phyloP scores from a whole-genome alignment of 805 yeast genomes.

The Kluyveromyces siamensis region DNA sequence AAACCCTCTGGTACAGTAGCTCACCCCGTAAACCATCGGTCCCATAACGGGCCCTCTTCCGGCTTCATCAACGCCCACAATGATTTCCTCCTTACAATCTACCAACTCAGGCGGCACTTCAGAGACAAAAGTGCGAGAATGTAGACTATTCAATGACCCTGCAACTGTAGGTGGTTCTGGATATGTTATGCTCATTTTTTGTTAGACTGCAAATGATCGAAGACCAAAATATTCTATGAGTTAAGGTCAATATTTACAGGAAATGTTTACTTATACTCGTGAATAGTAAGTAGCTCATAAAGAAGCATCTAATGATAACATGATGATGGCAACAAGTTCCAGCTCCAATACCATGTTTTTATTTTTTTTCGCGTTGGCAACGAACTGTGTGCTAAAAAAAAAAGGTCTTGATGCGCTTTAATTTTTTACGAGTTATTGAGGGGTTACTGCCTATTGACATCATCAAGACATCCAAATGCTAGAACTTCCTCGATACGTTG shows the following conservation, averaged over 20 bases:
- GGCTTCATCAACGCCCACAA: slow-evolving; percentile 93
- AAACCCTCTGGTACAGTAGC: slow-evolving; percentile 58
- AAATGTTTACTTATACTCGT: background rate
- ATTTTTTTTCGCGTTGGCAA: background rate
- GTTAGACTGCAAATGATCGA: background rate
- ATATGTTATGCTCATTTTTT: background rate
- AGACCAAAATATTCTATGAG: background rate
- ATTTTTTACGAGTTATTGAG: background rate
- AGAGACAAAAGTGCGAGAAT: slow-evolving; percentile 41
- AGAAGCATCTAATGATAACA: no score
- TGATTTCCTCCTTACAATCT: slow-evolving; percentile 32
- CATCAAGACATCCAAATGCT: slow-evolving; percentile 64
- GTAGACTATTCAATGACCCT: slow-evolving; percentile 14
- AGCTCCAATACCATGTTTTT: no score
- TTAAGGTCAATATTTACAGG: background rate
- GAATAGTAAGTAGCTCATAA: no score
- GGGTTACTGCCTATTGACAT: slow-evolving; percentile 51
- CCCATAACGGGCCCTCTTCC: slow-evolving; percentile 98
- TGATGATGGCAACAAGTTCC: no score
- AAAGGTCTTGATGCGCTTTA: no score
- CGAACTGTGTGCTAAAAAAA: background rate
- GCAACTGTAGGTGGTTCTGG: slow-evolving; percentile 26
- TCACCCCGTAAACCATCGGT: slow-evolving; percentile 93
- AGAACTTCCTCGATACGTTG: slow-evolving; percentile 67
- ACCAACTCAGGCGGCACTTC: slow-evolving; percentile 36